Evolutionary conservation across 2,329 filamentous ascomycete species (phyloP), one percentile per base, ranked within the genome.

Genomic region (Diaporthe ampelina): DNA sequence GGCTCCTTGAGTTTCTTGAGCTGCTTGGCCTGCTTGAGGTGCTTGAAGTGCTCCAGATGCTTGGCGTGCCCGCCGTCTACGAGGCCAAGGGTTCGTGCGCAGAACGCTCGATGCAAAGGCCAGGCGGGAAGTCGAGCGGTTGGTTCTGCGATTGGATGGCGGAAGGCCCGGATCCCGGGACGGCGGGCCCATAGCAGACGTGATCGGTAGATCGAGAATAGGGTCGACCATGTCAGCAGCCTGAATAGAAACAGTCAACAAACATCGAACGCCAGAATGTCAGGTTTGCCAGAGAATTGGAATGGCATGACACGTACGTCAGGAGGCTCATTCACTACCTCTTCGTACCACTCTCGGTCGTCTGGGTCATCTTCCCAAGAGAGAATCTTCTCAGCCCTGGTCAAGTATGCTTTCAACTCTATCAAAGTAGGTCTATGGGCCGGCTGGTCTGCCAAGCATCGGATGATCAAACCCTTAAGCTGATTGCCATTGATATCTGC

Each of bases 371-470:
- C 37, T 2, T 29, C 21, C 37, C 37, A 61, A 29, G n/a, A 9
- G 17, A 43, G 15, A 17, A 61, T 43, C 37, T 40, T 45, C n/a
- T 61, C 37, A 8, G 58, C 37, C 40, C 17, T 26, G 35, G 26
- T 24, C 13, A 61, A 19, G 8, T 29, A 61, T 21, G 24, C 37
- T 24, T 9, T 19, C 37, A 71, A n/a, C 54, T 71, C 68, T 15
- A 37, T 13, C 15, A 59, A 11, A 6, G 43, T 24, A 6, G 68
- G 68, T 13, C 68, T 29, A n/a, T 71, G 26, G 11, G 37, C 54
- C 8, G 68, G 68, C 40, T 32, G 37, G 29, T 71, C 68, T 4
- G 68, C 68, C 29, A 71, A 45, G 26, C 68, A 71, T 24, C 68
- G 68, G 24, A 54, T 56, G 21, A 69, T n/a, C 21, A 56, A 45